phyloP scores from a whole-genome alignment of 345 rosid genomes.

The Geranium brycei region DNA sequence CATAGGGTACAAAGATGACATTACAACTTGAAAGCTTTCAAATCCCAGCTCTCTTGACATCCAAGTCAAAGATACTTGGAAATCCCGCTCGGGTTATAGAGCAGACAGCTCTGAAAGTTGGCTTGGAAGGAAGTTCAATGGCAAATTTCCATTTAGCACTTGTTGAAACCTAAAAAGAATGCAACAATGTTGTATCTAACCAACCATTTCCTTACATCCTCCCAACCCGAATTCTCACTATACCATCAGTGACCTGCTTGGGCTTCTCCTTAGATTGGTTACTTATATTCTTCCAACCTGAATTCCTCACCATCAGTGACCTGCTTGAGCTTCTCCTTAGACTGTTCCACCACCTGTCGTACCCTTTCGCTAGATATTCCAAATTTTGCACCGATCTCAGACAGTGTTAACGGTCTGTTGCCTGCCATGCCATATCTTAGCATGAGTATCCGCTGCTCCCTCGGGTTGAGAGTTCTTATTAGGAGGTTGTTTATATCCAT shows the following conservation, averaged over 20 bases:
- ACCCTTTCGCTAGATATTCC: conserved; percentile 70
- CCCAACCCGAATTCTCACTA: no score
- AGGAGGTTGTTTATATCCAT: conserved; percentile 51
- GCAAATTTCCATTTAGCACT: background rate
- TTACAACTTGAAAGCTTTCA: background rate
- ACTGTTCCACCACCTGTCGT: conserved; percentile 65
- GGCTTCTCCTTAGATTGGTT: conserved; percentile 58
- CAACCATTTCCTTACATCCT: conserved; percentile 39
- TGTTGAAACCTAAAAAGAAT: background rate
- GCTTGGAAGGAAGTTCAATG: no score
- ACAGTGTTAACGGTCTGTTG: conserved; percentile 42
- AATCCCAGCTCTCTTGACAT: background rate
- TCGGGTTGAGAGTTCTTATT: conserved; percentile 40
- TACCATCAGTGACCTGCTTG: conserved; percentile 37
- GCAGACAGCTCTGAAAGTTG: no score
- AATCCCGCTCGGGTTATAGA: no score
- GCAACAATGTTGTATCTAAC: conserved; percentile 11
- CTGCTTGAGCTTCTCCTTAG: conserved; percentile 61
- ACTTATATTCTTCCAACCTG: conserved; percentile 14
- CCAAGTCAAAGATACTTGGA: background rate
- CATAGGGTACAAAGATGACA: background rate
- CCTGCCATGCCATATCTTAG: conserved; percentile 69
- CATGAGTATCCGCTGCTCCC: conserved; percentile 62
- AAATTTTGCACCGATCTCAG: conserved; percentile 48
- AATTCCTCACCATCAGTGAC: conserved; percentile 44